These are phyloP conservation scores for Gossypium thurberi DNA, from an alignment of 345 rosid genomes.

Conservation along the genomic window DNA sequence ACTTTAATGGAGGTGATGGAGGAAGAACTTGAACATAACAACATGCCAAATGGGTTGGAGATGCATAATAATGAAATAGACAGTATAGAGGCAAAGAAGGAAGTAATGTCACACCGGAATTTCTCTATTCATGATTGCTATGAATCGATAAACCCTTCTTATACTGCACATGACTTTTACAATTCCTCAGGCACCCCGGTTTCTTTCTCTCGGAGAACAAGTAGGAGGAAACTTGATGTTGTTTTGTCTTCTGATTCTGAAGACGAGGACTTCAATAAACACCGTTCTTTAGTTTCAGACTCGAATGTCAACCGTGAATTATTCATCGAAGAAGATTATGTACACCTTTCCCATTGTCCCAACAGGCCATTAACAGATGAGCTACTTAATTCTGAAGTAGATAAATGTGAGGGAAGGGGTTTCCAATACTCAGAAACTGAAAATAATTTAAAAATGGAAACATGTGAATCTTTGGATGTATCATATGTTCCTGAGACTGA, in stretches of 20 bases:
- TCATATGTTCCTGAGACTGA: constrained; percentile 47
- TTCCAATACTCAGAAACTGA: constrained; percentile 29
- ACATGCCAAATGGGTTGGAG: constrained; percentile 27
- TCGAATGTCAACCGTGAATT: constrained; percentile 24
- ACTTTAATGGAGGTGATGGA: constrained; percentile 27
- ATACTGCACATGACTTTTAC: constrained; percentile 26
- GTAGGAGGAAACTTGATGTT: constrained; percentile 42
- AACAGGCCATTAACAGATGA: constrained; percentile 26
- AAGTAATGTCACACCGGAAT: constrained; percentile 61
- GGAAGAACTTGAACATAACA: constrained; percentile 37
- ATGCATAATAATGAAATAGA: constrained; percentile 30
- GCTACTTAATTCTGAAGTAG: constrained; percentile 23
- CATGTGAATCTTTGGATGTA: constrained; percentile 39
- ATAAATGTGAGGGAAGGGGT: constrained; percentile 27
- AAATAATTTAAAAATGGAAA: constrained; percentile 22
- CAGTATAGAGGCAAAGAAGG: constrained; percentile 62
- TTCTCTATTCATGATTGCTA: constrained; percentile 37
- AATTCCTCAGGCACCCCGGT: constrained; percentile 40
- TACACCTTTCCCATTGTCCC: constrained; percentile 23
- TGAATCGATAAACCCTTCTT: constrained; percentile 32
- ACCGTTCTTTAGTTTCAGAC: constrained; percentile 17
- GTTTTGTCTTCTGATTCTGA: constrained; percentile 82
- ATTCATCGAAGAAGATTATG: constrained; percentile 23
- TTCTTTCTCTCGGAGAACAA: constrained; percentile 30
- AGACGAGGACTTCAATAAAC: constrained; percentile 38